Evolutionary conservation across 1,284 basidiomycete genomes (phyloP).

Genomic region (Cryptococcus sp.): DNA sequence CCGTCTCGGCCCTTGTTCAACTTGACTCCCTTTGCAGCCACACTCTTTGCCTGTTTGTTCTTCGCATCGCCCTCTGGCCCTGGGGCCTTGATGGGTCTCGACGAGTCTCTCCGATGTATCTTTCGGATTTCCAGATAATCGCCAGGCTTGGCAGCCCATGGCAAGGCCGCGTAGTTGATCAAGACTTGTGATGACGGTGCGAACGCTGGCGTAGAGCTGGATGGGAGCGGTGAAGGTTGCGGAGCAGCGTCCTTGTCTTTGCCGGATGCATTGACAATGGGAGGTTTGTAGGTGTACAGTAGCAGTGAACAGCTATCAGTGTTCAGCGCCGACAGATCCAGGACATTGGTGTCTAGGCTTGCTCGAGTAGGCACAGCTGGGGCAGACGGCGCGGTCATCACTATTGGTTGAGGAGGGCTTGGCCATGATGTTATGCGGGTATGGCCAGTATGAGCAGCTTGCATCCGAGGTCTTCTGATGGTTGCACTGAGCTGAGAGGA

Average conservation of each 20-base stretch:
- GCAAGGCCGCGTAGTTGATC: slow-evolving; percentile 38
- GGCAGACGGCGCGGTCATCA: slow-evolving; percentile 24
- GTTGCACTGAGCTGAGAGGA: slow-evolving; percentile 11
- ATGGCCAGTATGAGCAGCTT: slow-evolving; percentile 20
- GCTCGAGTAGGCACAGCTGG: slow-evolving; percentile 23
- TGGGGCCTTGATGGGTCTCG: neutral
- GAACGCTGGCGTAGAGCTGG: slow-evolving; percentile 11
- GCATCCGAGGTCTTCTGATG: slow-evolving; percentile 13
- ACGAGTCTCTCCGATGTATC: slow-evolving; percentile 13
- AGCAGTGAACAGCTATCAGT: slow-evolving; percentile 19
- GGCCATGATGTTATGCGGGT: slow-evolving; percentile 30
- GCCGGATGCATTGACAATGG: slow-evolving; percentile 4
- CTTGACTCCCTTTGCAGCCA: slow-evolving; percentile 41
- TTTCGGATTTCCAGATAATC: slow-evolving; percentile 49
- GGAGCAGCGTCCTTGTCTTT: slow-evolving; percentile 7
- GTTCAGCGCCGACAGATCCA: slow-evolving; percentile 14
- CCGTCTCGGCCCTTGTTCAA: slow-evolving; percentile 38
- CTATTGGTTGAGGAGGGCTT: slow-evolving; percentile 25
- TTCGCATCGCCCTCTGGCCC: slow-evolving; percentile 14
- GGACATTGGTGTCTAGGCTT: slow-evolving; percentile 18
- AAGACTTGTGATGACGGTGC: slow-evolving; percentile 26
- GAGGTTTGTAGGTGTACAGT: slow-evolving; percentile 45
- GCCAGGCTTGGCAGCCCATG: slow-evolving; percentile 39
- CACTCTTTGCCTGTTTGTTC: slow-evolving; percentile 8
- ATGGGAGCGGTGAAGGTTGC: slow-evolving; percentile 36